These are phyloP conservation scores for Allium fistulosum DNA, from an alignment of 106 monocot genomes.

Conservation along the genomic window DNA sequence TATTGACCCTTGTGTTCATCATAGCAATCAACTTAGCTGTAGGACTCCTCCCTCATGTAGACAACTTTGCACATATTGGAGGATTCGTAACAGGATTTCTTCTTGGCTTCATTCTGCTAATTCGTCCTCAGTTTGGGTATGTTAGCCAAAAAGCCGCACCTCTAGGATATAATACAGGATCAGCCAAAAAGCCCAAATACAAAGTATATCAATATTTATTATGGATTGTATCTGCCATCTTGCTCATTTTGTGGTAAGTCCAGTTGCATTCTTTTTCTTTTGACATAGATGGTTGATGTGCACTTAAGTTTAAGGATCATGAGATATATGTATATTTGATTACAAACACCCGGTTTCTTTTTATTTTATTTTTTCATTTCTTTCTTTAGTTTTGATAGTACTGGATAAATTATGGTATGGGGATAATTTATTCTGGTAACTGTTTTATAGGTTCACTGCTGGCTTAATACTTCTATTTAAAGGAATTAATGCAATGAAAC, in stretches of 20 bases:
- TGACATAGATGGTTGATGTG: too few species aligned
- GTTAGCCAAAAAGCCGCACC: slow-evolving; percentile 32
- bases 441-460: slow-evolving; percentile 9
- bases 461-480: slow-evolving; percentile 14
- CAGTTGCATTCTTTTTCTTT: neutral
- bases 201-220: slow-evolving; percentile 54
- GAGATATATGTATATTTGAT: too few species aligned
- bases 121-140: slow-evolving; percentile 61
- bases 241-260: slow-evolving; percentile 2
- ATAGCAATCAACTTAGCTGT: slow-evolving; percentile 77
- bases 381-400: neutral
- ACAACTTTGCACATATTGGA: slow-evolving; percentile 76
- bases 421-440: too few species aligned
- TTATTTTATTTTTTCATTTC: neutral
- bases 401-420: too few species aligned
- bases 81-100: slow-evolving; percentile 65
- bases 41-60: slow-evolving; percentile 81
- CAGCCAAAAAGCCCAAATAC: slow-evolving; percentile 28
- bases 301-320: too few species aligned
- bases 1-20: slow-evolving; percentile 64
- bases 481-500: slow-evolving; percentile 8
- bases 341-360: neutral
- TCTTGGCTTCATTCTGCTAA: slow-evolving; percentile 62
- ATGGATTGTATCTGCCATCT: slow-evolving; percentile 8
- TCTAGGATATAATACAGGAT: slow-evolving; percentile 19